Percentiles rank a stretch among this genome's conserved stretches.
Evolutionary conservation across 2,329 filamentous ascomycete species (phyloP).

Genomic region (Aaosphaeria pasadenensis): DNA sequence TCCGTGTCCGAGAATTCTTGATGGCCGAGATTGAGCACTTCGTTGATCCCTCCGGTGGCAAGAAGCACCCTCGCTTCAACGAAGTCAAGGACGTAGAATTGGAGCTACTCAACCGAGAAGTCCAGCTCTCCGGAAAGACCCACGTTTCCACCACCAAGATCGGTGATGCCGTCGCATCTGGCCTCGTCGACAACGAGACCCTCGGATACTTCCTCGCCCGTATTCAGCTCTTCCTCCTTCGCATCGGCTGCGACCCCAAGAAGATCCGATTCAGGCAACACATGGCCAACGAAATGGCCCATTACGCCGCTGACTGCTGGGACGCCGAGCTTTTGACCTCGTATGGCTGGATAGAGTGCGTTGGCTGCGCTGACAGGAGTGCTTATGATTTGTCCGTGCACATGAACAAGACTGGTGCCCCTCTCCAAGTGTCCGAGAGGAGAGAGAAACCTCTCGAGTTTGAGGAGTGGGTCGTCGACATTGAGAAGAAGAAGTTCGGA

Average conservation of each 20-base stretch:
- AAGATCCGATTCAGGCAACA: slow-evolving; percentile 98
- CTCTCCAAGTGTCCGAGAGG: slow-evolving; percentile 79
- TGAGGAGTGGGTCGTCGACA: slow-evolving; percentile 82
- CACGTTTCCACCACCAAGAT: slow-evolving; percentile 70
- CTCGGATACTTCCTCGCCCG: slow-evolving; percentile 95
- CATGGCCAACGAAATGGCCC: slow-evolving; percentile 87
- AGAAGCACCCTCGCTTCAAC: slow-evolving; percentile 86
- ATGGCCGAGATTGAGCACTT: slow-evolving; percentile 99
- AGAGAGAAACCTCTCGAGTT: slow-evolving; percentile 74
- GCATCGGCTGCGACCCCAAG: slow-evolving; percentile 78
- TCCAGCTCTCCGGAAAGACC: slow-evolving; percentile 84
- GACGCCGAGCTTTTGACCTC: slow-evolving; percentile 90
- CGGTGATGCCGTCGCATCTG: slow-evolving; percentile 78
- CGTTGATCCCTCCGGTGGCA: slow-evolving; percentile 89
- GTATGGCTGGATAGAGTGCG: slow-evolving; percentile 97
- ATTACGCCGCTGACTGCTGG: slow-evolving; percentile 98
- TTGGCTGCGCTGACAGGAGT: slow-evolving; percentile 92
- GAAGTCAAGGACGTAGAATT: slow-evolving; percentile 84
- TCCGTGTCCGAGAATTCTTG: slow-evolving; percentile 93
- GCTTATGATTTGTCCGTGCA: slow-evolving; percentile 94
- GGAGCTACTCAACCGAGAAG: slow-evolving; percentile 76
- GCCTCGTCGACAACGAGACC: slow-evolving; percentile 93
- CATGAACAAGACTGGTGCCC: slow-evolving; percentile 84
- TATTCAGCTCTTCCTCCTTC: slow-evolving; percentile 85
- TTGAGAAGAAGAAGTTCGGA: slow-evolving; percentile 95